Base-by-base conservation (phyloP, 805 yeast genomes). In the Suhomyces faveliae region DNA sequence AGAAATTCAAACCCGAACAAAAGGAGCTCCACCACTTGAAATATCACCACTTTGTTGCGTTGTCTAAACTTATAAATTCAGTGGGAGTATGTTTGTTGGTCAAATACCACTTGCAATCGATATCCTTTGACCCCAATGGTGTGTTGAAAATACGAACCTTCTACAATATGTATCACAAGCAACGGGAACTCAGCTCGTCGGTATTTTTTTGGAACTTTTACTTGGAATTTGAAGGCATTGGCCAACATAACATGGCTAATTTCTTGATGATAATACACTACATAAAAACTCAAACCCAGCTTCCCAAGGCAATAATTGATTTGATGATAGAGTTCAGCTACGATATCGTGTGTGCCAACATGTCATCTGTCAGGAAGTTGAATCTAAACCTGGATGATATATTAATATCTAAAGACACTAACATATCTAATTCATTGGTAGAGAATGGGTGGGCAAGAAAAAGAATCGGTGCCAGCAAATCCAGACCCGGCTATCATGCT, bases 201-300 rank as follows among this genome's bases (percentile, higher is more conserved):
- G 62, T 63, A 4, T 56, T 71, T 17, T 86, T 83, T 55, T 85
- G 90, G 90, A 58, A 63, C 9, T 73, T 75, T 35, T 81, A 67
- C 50, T 74, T 84, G 51, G 77, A 79, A 41, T 81, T 77, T 55
- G 85, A 84, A 51, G 73, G 65, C 6, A 12, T 71, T 19, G 45
- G 55, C 1, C 69, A 69, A 42, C 64, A 70, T 15, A 81, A 82
- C 50, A 64, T 71, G 24, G 59, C 60, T 21, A 78, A 79, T 50
- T 52, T 84, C 21, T 63, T 71, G 17, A 70, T 65, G 38, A 67
- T 84, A 12, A 65, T 82, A 10, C 60, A 68, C 13, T 70, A 75
- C 35, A 57, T 85, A 27, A 77, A 78, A 25, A 61, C 56, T 3
- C 58, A 71, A 15, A 73, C 83, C 0, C 66, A 68, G 5, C 60